A percentile compares a stretch with the other conserved stretches of the same genome.
These are phyloP conservation scores for Achlya hypogyna DNA, from an alignment of 352 stramenopile genomes.

Conservation along the genomic window DNA sequence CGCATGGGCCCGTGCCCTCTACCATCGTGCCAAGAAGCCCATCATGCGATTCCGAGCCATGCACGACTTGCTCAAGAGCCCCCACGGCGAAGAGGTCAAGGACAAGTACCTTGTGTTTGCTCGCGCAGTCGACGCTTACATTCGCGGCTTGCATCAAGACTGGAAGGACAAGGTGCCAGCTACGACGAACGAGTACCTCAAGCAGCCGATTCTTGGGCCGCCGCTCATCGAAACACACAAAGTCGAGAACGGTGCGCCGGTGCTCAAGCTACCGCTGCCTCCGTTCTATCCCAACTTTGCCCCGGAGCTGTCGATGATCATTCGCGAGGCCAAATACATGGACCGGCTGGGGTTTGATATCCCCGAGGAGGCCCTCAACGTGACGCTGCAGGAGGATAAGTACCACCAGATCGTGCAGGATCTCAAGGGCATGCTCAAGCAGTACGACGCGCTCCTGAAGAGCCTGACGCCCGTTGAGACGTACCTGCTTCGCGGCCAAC, in stretches of 20 bases:
- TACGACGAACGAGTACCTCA: constrained; percentile 89
- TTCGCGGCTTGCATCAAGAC: constrained; percentile 87
- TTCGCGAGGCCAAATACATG: constrained; percentile 93
- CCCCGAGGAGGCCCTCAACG: constrained; percentile 91
- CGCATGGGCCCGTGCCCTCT: constrained; percentile 74
- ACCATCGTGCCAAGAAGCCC: constrained; percentile 89
- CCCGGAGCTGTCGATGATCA: constrained; percentile 88
- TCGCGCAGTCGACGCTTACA: constrained; percentile 87
- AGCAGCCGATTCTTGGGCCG: constrained; percentile 87
- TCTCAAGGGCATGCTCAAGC: constrained; percentile 84
- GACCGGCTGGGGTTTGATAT: constrained; percentile 93
- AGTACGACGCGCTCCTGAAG: constrained; percentile 81
- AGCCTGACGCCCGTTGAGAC: constrained; percentile 86
- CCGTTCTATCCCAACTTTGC: constrained; percentile 93
- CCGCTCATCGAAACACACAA: constrained; percentile 69
- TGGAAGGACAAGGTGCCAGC: constrained; percentile 85
- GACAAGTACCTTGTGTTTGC: constrained; percentile 92
- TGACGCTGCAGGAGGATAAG: constrained; percentile 94
- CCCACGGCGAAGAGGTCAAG: constrained; percentile 89
- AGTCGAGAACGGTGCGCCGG: constrained; percentile 58
- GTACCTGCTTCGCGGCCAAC: constrained; percentile 79
- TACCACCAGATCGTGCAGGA: constrained; percentile 92
- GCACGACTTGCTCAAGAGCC: constrained; percentile 87
- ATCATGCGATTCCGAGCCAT: constrained; percentile 91
- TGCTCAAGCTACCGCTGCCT: constrained; percentile 78